phyloP scores from a whole-genome alignment of 2,329 filamentous ascomycete genomes.

The Dothistroma septosporum region DNA sequence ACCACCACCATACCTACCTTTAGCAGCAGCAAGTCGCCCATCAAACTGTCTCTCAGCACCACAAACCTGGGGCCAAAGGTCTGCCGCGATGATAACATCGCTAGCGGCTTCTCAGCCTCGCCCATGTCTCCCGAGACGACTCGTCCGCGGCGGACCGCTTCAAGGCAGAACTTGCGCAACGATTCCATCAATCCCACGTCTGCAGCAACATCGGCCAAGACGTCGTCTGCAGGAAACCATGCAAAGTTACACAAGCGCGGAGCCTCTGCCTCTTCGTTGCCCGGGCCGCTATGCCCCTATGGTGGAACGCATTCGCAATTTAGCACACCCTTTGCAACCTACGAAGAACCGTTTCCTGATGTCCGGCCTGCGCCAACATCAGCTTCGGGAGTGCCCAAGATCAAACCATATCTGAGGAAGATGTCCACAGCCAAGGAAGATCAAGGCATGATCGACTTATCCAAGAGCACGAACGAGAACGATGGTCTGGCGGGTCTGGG shows the following conservation, averaged over 20 bases:
- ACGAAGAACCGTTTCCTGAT: constrained; percentile 26
- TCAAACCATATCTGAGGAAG: constrained; percentile 55
- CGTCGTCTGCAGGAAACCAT: constrained; percentile 17
- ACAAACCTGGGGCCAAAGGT: constrained; percentile 14
- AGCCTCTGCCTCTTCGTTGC: constrained; percentile 26
- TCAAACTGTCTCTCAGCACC: constrained; percentile 17
- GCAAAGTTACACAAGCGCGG: constrained; percentile 33
- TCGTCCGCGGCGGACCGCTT: constrained; percentile 4
- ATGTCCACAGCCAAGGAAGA: constrained; percentile 47
- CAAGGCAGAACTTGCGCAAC: constrained; percentile 2
- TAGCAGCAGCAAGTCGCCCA: constrained; percentile 5
- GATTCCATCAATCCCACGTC: constrained; percentile 7
- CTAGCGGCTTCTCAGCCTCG: background rate
- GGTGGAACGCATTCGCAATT: constrained; percentile 22
- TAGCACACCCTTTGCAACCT: constrained; percentile 31
- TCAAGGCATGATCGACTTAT: constrained; percentile 48
- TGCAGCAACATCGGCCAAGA: constrained; percentile 12
- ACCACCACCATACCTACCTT: constrained; percentile 7
- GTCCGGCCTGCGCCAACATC: constrained; percentile 12
- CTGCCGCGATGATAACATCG: constrained; percentile 4
- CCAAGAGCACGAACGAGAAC: constrained; percentile 53
- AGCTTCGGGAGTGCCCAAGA: constrained; percentile 37
- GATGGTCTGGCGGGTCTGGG: constrained; percentile 51
- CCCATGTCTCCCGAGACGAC: constrained; percentile 10
- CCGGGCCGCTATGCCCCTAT: constrained; percentile 25